Evolutionary conservation across 768 basidiomycete genomes (phyloP), one percentile per base, ranked within the genome.

Genomic region (Kwoniella bestiolae): DNA sequence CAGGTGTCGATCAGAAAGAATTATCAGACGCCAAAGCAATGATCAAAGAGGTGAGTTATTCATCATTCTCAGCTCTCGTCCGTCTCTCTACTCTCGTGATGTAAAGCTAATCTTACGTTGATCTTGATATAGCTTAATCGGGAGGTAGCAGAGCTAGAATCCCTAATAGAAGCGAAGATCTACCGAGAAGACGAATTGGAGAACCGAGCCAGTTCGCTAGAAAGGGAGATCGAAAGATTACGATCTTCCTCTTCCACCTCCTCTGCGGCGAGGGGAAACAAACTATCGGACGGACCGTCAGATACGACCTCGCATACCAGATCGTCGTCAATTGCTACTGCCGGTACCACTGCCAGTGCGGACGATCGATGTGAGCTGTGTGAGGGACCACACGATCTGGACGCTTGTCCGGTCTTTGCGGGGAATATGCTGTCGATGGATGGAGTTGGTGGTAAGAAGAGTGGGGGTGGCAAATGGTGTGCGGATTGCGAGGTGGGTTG

Each of bases 111-210:
- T 28, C 44, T 28, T 25, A 34, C 4, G 35, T 5, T 46, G 25
- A 35, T 52, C 12, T 16, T 29, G 5, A 51, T 16, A 18, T 29
- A 94, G 91, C 85, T 94, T 65, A 90, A 91, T 81, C 91, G 92
- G 74, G 93, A 97, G 82, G 90, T 98, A 56, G 87, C 89, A 59
- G 94, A 97, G 78, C 85, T 97, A 21, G 95, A 98, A 80, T 86
- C 89, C 41, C 84, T 99, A 45, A 88, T 97, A n/a, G 95, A 99
- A 79, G 86, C 91, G 59, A 97, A 96, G 87, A 92, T 91, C 66
- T 76, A 79, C 62, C 65, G 71, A 28, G 77, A 80, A 64, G 79
- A 74, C 60, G 79, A 78, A 56, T 75, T 80, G n/a, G 78, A 79
- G 55, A 69, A 50, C 16, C 68, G 72, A 26, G 64, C 76, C 12